Evolutionary conservation across 306 rosid species (phyloP), one percentile per base, ranked within the genome.

Genomic region (Delonix regia): DNA sequence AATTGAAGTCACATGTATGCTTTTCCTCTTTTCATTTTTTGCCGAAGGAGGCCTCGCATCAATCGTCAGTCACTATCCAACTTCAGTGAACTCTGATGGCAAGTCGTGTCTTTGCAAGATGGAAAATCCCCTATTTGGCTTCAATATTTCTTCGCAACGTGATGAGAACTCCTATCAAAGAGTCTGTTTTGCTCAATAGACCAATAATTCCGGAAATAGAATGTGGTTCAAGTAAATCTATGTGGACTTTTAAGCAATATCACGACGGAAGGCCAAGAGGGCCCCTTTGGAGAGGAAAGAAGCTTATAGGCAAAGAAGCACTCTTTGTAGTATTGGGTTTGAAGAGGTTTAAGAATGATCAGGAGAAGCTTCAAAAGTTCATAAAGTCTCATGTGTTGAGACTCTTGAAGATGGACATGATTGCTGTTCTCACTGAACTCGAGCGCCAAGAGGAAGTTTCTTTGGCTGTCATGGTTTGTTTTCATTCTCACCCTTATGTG

Each of bases 241-340:
- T 69, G 9, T 60, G 44, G 64, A 80, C 47, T 71, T 74, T 86
- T n/a, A 82, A 90, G 81, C 87, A 78, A 28, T 95, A 88, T 86
- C 99, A 91, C 42, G 99, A 95, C 41, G 98, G 99, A 75, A 86
- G 99, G 77, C 98, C 98, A 18, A 87, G 99, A 77, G 99, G 99
- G 0, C 97, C 99, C 19, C 99, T 95, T 76, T 95, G 98, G 99
- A 90, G 91, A 62, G 97, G 97, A 25, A 91, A 91, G 80, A 95
- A 95, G 85, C 80, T 93, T 61, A 86, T 93, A 24, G 98, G 97
- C 1, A 95, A 95, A 88, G 98, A 93, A 80, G 97, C 99, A 1
- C 87, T 93, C 13, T 91, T 83, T 74, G 99, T 86, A 18, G 79
- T 95, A 22, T 75, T 75, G 52, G 99, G 97, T 5, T 69, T 93